Conservation (phyloP, 352 stramenopile genomes). For the Phytophthora podocarpi region DNA sequence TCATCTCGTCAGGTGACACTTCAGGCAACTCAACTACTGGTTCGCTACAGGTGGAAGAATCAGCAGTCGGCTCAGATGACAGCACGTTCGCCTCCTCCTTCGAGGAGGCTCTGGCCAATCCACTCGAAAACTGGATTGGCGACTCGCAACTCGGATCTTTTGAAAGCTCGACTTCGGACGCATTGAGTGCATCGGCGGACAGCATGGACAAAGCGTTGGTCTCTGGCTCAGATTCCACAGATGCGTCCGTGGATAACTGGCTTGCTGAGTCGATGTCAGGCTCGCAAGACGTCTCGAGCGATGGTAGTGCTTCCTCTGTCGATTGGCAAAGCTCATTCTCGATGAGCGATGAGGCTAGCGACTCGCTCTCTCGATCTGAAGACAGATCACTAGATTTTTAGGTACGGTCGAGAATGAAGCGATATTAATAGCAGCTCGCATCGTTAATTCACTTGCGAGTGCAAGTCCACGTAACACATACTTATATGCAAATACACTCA, state of each 20-base stretch:
- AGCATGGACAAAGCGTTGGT: neutral
- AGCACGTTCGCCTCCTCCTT: neutral
- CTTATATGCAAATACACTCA: too few relatives aligned
- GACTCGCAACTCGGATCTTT: slow-evolving; percentile 4
- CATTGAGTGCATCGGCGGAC: neutral
- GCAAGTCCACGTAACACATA: too few relatives aligned
- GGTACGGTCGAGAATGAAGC: too few relatives aligned
- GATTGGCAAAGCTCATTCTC: slow-evolving; percentile 14
- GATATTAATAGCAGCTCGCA: too few relatives aligned
- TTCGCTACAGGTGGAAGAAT: neutral
- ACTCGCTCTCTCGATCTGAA: slow-evolving; percentile 11
- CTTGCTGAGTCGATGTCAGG: slow-evolving; percentile 1
- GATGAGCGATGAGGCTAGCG: neutral
- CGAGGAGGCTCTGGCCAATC: neutral
- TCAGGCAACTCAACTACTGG: neutral
- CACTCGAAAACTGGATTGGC: slow-evolving; percentile 2
- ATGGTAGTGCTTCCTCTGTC: neutral
- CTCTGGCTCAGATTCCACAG: neutral
- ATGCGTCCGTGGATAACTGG: slow-evolving; percentile 8
- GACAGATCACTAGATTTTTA: slow-evolving; percentile 19
- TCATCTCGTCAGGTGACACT: neutral
- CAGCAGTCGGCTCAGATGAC: neutral
- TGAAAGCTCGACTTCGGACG: neutral
- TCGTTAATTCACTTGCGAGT: too few relatives aligned
- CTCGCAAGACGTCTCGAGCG: neutral